These are phyloP conservation scores for Leccinum griseonigrum DNA, from an alignment of 1,284 basidiomycete genomes.

Conservation along the genomic window DNA sequence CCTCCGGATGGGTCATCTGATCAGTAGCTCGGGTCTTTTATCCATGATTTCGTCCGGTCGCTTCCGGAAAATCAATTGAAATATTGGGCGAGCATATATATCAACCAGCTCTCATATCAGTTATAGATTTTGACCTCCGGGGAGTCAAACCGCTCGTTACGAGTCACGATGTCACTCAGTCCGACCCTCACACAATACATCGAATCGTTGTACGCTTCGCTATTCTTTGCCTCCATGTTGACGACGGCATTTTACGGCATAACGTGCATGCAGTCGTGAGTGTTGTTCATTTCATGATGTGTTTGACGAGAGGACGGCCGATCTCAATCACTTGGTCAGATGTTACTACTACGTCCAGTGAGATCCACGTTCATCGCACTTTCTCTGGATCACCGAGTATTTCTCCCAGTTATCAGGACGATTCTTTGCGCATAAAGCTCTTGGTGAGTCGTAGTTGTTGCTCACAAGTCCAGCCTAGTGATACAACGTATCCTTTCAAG, in stretches of 20 bases:
- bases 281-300: background rate
- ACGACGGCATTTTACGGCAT: background rate
- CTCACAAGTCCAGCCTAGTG: background rate
- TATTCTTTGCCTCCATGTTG: background rate
- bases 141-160: background rate
- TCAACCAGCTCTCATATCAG: background rate
- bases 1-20: no score
- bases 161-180: background rate
- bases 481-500: background rate
- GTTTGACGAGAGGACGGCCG: background rate
- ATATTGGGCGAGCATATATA: background rate
- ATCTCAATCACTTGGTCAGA: background rate
- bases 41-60: background rate
- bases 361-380: background rate
- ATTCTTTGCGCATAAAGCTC: constrained; percentile 2
- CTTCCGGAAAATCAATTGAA: background rate
- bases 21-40: background rate
- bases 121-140: background rate
- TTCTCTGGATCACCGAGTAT: background rate
- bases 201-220: background rate
- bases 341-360: constrained; percentile 20
- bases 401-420: constrained; percentile 12
- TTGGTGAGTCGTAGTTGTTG: constrained; percentile 9
- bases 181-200: background rate
- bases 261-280: constrained; percentile 1